A percentile compares a stretch with the other conserved stretches of the same genome.
Evolutionary conservation across 2,329 filamentous ascomycete species (phyloP).

Genomic region (Botrytis medusae): DNA sequence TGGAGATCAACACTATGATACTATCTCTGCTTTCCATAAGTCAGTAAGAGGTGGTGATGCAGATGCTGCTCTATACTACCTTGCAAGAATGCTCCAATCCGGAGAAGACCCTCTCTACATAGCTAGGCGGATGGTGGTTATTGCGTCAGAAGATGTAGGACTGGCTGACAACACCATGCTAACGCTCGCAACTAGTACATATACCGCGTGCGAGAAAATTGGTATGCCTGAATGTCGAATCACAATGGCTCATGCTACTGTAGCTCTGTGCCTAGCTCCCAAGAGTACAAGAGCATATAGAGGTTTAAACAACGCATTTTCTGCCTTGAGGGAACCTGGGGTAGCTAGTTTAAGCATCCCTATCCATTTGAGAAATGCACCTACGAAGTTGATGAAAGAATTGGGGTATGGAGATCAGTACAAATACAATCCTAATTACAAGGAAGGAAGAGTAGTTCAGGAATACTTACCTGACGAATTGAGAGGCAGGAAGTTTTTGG

Average conservation of each 20-base stretch:
- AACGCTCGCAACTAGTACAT: constrained; percentile 79
- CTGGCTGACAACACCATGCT: constrained; percentile 84
- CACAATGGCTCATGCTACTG: constrained; percentile 81
- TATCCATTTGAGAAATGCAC: constrained; percentile 85
- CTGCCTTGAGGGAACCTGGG: constrained; percentile 78
- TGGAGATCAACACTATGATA: constrained; percentile 96
- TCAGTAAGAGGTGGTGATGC: constrained; percentile 84
- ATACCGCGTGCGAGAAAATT: constrained; percentile 86
- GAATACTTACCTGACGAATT: constrained; percentile 85
- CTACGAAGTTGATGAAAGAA: constrained; percentile 89
- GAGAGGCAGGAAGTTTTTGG: constrained; percentile 70
- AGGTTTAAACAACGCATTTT: constrained; percentile 75
- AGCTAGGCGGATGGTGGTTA: constrained; percentile 88
- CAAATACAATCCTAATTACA: constrained; percentile 94
- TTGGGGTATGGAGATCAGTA: constrained; percentile 88
- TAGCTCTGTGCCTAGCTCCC: constrained; percentile 75
- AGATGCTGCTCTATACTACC: constrained; percentile 89
- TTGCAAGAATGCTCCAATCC: constrained; percentile 91
- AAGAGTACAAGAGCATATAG: constrained; percentile 89
- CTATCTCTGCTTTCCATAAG: constrained; percentile 96
- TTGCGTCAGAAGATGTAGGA: constrained; percentile 91
- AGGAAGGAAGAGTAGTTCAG: constrained; percentile 77
- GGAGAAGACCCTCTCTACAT: constrained; percentile 94
- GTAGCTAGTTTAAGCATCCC: constrained; percentile 80
- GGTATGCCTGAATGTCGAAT: constrained; percentile 95